Base-by-base conservation (phyloP, 805 yeast species). In the Zygoascus tannicola region DNA sequence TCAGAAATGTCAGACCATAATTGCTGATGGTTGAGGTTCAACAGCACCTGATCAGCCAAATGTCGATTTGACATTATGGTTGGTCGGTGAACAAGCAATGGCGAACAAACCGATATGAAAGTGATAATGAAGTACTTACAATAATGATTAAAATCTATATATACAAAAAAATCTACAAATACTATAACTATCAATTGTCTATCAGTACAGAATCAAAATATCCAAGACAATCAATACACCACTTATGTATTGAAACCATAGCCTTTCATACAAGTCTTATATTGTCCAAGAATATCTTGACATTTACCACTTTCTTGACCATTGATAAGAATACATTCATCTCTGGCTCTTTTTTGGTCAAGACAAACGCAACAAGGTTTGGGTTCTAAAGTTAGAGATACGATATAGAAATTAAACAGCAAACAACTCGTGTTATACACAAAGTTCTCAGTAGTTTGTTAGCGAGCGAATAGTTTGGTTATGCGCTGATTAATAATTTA, bases 301-400 rank as follows among this genome's bases (percentile, higher is more conserved):
- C 98, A 90, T 55, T 85, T 81, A 26, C 80, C 85, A 38, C 84
- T 71, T 16, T 87, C 97, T 53, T 81, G 81, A 39, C 95, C 96
- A 55, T 84, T 78, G 53, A 76, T 66, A 50, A 90, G 71, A 45
- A 90, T 67, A 61, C 97, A 92, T 57, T 87, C 88, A 57, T 90
- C 98, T 58, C 97, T 75, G 20, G 67, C 62, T 48, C 81, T 73
- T 65, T 86, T 86, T 58, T 86, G 86, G 28, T 82, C 83, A 54
- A 80, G 75, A 64, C 97, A 92, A 19, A 90, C 97, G 59, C 97
- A 90, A 66, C 98, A 90, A 47, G 98, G 97, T 67, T 88, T 90
- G 51, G 94, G 94, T 59, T 85, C 52, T 52, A 35, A 16, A 2
- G 22, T 16, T 21, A n/a, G 32, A 26, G n/a, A n/a, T n/a, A n/a